Evolutionary conservation across 2,329 filamentous ascomycete genomes (phyloP).

Genomic region (Aspergillus versicolor): DNA sequence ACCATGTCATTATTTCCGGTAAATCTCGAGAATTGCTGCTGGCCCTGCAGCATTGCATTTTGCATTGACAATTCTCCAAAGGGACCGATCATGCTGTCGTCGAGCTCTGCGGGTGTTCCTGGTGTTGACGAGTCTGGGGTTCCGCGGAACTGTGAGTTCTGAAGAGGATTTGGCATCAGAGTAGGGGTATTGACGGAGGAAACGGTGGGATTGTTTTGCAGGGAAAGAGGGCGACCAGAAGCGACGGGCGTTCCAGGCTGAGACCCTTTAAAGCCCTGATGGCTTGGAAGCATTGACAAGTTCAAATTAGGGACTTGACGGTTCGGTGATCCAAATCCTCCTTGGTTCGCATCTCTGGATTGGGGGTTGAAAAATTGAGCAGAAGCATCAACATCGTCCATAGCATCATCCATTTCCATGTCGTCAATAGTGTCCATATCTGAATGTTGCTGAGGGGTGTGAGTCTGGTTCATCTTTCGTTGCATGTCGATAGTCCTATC

Average conservation of each 20-base stretch:
- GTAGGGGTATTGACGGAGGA: constrained; percentile 97
- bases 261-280: constrained; percentile 79
- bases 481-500: constrained; percentile 37
- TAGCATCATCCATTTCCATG: constrained; percentile 93
- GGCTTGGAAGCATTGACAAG: constrained; percentile 71
- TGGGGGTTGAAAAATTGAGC: constrained; percentile 53
- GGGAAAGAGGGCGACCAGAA: constrained; percentile 65
- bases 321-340: constrained; percentile 57
- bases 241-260: constrained; percentile 82
- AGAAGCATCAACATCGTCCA: constrained; percentile 50
- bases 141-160: constrained; percentile 53
- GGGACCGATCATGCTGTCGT: constrained; percentile 68
- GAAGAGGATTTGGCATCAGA: constrained; percentile 72
- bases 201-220: constrained; percentile 92
- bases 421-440: constrained; percentile 86
- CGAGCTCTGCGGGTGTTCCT: constrained; percentile 70
- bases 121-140: constrained; percentile 68
- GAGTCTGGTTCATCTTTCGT: constrained; percentile 37
- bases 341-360: constrained; percentile 68
- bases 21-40: constrained; percentile 42
- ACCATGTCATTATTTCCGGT: constrained; percentile 54
- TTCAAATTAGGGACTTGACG: constrained; percentile 68
- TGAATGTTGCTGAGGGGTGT: constrained; percentile 30
- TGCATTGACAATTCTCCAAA: constrained; percentile 63
- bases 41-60: constrained; percentile 42